Percentiles rank a stretch among this genome's conserved stretches.
Conservation (phyloP, 345 rosid genomes). For the Citrus reticulata region DNA sequence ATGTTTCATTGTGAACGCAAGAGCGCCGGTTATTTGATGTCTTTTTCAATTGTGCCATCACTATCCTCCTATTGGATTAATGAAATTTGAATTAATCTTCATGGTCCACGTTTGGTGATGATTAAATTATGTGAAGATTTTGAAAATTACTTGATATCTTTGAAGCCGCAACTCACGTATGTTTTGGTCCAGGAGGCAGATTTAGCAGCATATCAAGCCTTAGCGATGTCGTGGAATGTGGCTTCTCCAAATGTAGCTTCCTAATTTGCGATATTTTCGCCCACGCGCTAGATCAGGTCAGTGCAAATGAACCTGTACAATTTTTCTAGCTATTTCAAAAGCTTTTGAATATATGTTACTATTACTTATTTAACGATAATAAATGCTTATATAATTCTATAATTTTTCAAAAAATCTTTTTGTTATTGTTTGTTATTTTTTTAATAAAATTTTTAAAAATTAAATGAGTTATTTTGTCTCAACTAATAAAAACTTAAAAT, state of each 20-base stretch:
- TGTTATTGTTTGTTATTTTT: too few relatives aligned
- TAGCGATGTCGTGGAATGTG: too few relatives aligned
- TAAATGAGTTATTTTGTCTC: too few relatives aligned
- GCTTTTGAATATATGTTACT: too few relatives aligned
- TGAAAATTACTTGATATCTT: background rate
- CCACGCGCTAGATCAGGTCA: background rate
- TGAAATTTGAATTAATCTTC: background rate
- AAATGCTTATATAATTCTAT: too few relatives aligned
- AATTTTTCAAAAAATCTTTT: too few relatives aligned
- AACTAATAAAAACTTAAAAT: too few relatives aligned
- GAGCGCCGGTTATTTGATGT: background rate
- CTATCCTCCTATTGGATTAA: too few relatives aligned
- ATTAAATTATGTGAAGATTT: background rate
- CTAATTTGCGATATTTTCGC: background rate
- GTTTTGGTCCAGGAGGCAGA: slow-evolving; percentile 7
- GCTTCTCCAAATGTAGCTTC: background rate
- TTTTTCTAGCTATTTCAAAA: too few relatives aligned
- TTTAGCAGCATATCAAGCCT: background rate
- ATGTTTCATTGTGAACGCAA: background rate
- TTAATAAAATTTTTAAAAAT: too few relatives aligned
- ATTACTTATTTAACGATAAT: too few relatives aligned
- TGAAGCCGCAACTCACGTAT: slow-evolving; percentile 3
- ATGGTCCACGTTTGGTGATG: slow-evolving; percentile 8
- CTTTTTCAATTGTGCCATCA: background rate
- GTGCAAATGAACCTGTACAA: too few relatives aligned